phyloP scores from a whole-genome alignment of 441 rosid species.

The Gossypium trilobum region DNA sequence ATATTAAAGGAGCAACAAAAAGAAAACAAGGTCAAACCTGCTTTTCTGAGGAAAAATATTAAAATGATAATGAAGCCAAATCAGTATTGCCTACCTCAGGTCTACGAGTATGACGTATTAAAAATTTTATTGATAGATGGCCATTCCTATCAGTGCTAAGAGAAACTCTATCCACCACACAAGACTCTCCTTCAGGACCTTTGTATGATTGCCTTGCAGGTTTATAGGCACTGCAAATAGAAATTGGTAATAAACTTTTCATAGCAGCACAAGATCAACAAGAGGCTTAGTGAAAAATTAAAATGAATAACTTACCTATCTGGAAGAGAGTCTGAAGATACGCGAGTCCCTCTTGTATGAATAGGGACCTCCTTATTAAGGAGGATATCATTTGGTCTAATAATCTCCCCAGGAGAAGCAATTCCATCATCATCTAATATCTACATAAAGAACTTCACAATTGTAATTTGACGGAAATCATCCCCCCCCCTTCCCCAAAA shows the following conservation, averaged over 20 bases:
- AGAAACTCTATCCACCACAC: slow-evolving; percentile 80
- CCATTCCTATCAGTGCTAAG: slow-evolving; percentile 46
- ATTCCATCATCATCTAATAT: slow-evolving; percentile 78
- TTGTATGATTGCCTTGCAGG: slow-evolving; percentile 44
- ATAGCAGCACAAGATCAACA: neutral
- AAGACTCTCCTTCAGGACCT: slow-evolving; percentile 72
- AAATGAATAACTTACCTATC: slow-evolving; percentile 40
- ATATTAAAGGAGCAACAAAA: slow-evolving; percentile 12
- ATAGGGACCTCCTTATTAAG: slow-evolving; percentile 60
- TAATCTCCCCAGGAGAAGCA: slow-evolving; percentile 86
- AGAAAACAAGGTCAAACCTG: slow-evolving; percentile 6
- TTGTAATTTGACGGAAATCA: neutral
- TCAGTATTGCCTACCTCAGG: slow-evolving; percentile 59
- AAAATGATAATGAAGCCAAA: neutral
- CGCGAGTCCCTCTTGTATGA: slow-evolving; percentile 26
- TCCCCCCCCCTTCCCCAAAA: neutral
- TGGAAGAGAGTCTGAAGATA: slow-evolving; percentile 26
- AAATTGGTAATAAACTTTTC: slow-evolving; percentile 11
- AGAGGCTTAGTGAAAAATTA: neutral
- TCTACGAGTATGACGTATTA: slow-evolving; percentile 87
- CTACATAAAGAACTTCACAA: slow-evolving; percentile 27
- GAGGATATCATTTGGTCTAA: slow-evolving; percentile 53
- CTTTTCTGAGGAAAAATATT: neutral
- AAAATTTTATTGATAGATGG: slow-evolving; percentile 48
- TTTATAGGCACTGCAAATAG: slow-evolving; percentile 50